Conservation (phyloP, 257 asterid genomes). For the Forsythia viridissima region DNA sequence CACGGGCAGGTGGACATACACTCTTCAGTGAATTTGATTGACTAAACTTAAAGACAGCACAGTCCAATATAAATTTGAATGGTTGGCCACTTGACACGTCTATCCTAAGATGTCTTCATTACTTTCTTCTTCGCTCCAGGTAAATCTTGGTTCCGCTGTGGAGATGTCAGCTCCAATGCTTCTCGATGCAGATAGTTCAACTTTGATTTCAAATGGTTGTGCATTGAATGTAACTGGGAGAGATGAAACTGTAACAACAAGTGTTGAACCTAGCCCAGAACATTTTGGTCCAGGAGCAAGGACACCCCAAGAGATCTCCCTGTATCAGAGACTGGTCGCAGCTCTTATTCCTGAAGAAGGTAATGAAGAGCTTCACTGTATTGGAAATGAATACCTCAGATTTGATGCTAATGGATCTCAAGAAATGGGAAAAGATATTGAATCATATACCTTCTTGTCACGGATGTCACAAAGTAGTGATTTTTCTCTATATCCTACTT, state of each 20-base stretch:
- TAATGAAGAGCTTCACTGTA: constrained; percentile 40
- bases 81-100: not conserved
- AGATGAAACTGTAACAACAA: constrained; percentile 51
- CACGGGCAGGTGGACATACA: too few relatives aligned
- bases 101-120: not conserved
- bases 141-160: constrained; percentile 43
- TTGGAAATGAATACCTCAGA: constrained; percentile 45
- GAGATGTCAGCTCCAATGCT: constrained; percentile 42
- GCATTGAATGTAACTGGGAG: constrained; percentile 45
- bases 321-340: constrained; percentile 75
- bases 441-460: constrained; percentile 41
- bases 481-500: constrained; percentile 42
- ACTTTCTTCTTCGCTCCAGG: constrained; percentile 36
- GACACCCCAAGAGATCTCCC: constrained; percentile 49
- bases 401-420: constrained; percentile 49
- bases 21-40: too few relatives aligned
- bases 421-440: constrained; percentile 53
- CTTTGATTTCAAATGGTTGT: constrained; percentile 37
- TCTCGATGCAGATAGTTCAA: constrained; percentile 50
- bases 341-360: constrained; percentile 85
- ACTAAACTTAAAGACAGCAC: too few relatives aligned
- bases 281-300: constrained; percentile 44
- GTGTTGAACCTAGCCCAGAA: constrained; percentile 51
- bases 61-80: too few relatives aligned
- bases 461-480: constrained; percentile 43